Evolutionary conservation across 1,139 yeast species (phyloP), one percentile per base, ranked within the genome.

Genomic region (Hansenula anomala): DNA sequence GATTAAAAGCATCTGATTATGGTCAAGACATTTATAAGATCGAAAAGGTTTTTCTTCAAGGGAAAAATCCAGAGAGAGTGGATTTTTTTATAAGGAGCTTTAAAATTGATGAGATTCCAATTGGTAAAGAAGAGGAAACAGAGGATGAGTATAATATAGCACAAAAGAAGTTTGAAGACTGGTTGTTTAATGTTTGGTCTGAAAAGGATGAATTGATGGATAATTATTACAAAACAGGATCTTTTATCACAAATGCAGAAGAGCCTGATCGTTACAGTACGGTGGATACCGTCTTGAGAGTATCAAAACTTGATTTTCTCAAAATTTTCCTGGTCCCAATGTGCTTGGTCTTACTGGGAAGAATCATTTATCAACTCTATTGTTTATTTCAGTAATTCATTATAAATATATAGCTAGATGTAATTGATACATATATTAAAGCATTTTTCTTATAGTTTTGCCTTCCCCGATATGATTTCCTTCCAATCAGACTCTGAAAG

Each of bases 1-100:
- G 87, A 8, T 77, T 87, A 37, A 60, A 56, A 29, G 61, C 73
- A 1, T 74, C 72, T 12, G 80, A 78, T 44, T 84, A 72, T 58
- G 97, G 96, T 2, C 97, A 90, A 56, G 83, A 82, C 48, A 69
- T 71, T 25, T 94, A 73, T 57, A 77, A 90, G 2, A 67, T 92
- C 40, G 70, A 73, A 42, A 67, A 73, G 30, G 75, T 82, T 40
- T 89, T 79, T 54, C 55, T 88, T 9, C 62, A 68, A 36, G 96
- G 96, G 2, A 64, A 72, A 40, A 85, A 88, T 16, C 97, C 97
- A 1, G 64, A 70, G 32, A 49, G 65, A 13, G 78, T 89, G 10
- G 76, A 75, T 51, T 75, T 85, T 48, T 75, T 83, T 57, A 67
- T 90, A 48, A 71, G 81, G 44, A 73, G 78, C 9, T 74, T 73